Percentiles rank a stretch among this genome's conserved stretches.
These are phyloP conservation scores for Malus fusca DNA, from an alignment of 306 rosid genomes.

Conservation along the genomic window DNA sequence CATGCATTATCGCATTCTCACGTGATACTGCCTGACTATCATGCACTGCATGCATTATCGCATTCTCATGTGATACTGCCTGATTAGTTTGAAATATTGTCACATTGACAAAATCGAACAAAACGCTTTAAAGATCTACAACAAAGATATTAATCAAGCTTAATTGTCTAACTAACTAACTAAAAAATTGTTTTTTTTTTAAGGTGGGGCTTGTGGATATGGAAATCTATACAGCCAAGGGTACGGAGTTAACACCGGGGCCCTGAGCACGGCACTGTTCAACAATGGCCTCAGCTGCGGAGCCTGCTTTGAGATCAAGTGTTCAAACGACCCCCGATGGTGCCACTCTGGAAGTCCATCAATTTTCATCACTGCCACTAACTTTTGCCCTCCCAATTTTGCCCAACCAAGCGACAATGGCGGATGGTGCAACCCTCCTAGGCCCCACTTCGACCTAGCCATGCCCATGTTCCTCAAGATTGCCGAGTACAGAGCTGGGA, in stretches of 20 bases:
- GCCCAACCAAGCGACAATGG: constrained; percentile 94
- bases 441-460: constrained; percentile 94
- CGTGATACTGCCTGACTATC: not conserved
- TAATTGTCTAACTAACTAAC: not conserved
- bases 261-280: constrained; percentile 86
- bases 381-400: constrained; percentile 91
- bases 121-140: not conserved
- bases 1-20: not conserved
- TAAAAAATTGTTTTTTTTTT: not conserved
- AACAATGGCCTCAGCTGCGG: constrained; percentile 90
- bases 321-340: constrained; percentile 64
- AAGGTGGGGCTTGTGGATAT: constrained; percentile 98
- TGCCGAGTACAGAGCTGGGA: constrained; percentile 95
- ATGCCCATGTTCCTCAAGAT: constrained; percentile 99
- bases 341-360: constrained; percentile 95
- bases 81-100: too few relatives aligned
- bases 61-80: fast-evolving
- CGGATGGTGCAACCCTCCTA: constrained; percentile 99
- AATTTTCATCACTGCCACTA: constrained; percentile 75
- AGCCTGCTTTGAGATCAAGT: constrained; percentile 82
- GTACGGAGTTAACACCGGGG: constrained; percentile 88
- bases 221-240: constrained; percentile 97
- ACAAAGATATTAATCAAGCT: not conserved
- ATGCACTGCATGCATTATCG: not conserved
- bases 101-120: too few relatives aligned